Conservation (phyloP, 1,139 yeast genomes). For the Sugiyamaella xylanicola region DNA sequence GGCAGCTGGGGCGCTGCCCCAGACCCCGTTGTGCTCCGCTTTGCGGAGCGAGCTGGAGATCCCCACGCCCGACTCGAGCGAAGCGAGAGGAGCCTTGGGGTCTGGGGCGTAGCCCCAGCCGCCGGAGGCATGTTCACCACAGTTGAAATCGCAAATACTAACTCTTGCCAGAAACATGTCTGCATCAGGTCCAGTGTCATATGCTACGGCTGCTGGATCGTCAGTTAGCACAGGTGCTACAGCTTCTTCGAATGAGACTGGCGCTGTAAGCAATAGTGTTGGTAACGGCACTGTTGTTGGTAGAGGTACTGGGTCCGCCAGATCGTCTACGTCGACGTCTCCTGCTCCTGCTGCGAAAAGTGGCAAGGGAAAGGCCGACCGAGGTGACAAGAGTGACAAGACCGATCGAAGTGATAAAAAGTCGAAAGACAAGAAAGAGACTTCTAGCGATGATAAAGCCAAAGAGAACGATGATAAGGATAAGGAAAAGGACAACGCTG, state of each 20-base stretch:
- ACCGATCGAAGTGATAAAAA: neutral
- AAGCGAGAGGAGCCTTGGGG: too few species aligned
- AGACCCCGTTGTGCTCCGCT: neutral
- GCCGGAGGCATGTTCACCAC: neutral
- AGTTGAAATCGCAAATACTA: too few species aligned
- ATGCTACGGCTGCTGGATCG: slow-evolving; percentile 39
- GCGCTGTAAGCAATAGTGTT: slow-evolving; percentile 19
- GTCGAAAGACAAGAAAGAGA: neutral
- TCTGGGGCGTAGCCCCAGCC: neutral
- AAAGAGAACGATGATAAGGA: slow-evolving; percentile 6
- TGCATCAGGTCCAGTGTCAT: slow-evolving; percentile 36
- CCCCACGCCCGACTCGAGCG: too few species aligned
- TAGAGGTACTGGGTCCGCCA: slow-evolving; percentile 1
- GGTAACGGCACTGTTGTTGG: slow-evolving; percentile 10
- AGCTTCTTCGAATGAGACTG: slow-evolving; percentile 27
- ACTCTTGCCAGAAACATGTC: slow-evolving; percentile 27
- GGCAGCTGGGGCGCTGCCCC: too few species aligned
- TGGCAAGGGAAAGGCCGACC: neutral
- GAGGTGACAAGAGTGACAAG: neutral
- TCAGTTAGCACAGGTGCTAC: slow-evolving; percentile 28
- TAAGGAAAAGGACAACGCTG: slow-evolving; percentile 3
- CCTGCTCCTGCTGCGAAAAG: slow-evolving; percentile 21
- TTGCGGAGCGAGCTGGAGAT: too few species aligned
- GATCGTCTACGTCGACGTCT: slow-evolving; percentile 17
- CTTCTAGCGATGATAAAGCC: neutral